phyloP scores from a whole-genome alignment of 768 basidiomycete species.

The Tulasnella sp. region DNA sequence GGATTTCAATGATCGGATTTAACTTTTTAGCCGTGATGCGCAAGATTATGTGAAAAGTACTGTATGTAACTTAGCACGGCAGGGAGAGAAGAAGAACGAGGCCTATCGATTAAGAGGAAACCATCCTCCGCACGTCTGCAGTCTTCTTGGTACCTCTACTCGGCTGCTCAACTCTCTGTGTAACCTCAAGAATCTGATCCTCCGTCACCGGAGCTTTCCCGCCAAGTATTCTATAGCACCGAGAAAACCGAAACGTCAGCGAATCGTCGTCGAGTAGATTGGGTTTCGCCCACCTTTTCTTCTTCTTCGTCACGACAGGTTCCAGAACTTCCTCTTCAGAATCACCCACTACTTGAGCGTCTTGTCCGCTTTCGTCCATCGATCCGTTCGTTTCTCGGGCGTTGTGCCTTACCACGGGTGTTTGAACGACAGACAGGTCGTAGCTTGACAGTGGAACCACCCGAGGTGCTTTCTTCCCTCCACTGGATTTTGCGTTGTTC shows the following conservation, averaged over 20 bases:
- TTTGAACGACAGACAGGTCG: neutral
- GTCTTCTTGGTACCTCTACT: neutral
- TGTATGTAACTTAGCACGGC: no score
- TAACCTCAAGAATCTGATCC: slow-evolving; percentile 8
- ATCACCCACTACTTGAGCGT: neutral
- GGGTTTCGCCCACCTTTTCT: slow-evolving; percentile 6
- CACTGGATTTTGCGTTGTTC: neutral
- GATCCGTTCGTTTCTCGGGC: neutral
- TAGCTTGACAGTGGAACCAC: neutral
- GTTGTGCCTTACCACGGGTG: neutral
- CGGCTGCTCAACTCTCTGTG: slow-evolving; percentile 4
- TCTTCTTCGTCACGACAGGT: neutral
- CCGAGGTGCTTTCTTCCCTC: slow-evolving; percentile 1
- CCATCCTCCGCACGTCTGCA: neutral
- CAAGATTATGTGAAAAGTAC: neutral
- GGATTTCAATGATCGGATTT: no score
- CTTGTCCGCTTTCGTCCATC: neutral
- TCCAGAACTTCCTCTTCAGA: neutral
- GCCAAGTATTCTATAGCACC: neutral
- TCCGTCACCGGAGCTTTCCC: neutral
- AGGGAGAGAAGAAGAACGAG: neutral
- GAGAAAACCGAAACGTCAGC: neutral
- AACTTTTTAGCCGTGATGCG: no score
- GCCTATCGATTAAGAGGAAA: neutral
- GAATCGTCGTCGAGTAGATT: neutral